Percentiles rank a stretch among this genome's conserved stretches.
phyloP scores from a whole-genome alignment of 2,329 filamentous ascomycete species.

The Thielaviopsis cerberus region DNA sequence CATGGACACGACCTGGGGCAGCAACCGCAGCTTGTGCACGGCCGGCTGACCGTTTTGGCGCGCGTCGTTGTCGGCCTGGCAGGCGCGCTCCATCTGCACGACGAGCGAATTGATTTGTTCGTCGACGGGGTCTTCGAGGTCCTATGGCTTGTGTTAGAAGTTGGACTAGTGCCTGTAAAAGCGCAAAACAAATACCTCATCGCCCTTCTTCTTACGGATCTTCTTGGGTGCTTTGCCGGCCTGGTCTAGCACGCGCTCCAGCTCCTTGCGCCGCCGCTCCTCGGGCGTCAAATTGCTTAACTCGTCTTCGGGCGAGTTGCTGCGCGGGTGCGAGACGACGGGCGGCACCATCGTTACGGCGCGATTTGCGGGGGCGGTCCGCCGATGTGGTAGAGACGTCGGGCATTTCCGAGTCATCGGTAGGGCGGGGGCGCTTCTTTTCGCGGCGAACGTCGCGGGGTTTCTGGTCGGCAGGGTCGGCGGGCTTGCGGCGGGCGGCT shows the following conservation, averaged over 20 bases:
- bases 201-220: slow-evolving; percentile 54
- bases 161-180: too few relatives aligned
- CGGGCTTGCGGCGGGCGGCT: slow-evolving; percentile 45
- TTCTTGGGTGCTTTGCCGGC: slow-evolving; percentile 58
- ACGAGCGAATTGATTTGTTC: slow-evolving; percentile 78
- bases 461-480: slow-evolving; percentile 48
- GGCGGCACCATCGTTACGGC: slow-evolving; percentile 27
- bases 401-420: slow-evolving; percentile 30
- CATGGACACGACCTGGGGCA: slow-evolving; percentile 74
- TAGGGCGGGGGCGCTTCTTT: slow-evolving; percentile 38
- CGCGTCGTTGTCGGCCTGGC: slow-evolving; percentile 66
- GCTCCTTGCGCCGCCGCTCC: slow-evolving; percentile 63
- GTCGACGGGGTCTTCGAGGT: slow-evolving; percentile 78
- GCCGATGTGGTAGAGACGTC: not conserved
- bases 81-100: slow-evolving; percentile 75
- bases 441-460: slow-evolving; percentile 55
- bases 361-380: slow-evolving; percentile 28
- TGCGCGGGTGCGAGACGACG: slow-evolving; percentile 25
- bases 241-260: slow-evolving; percentile 74
- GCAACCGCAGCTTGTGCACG: slow-evolving; percentile 79
- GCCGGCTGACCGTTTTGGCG: slow-evolving; percentile 66
- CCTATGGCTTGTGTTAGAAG: slow-evolving; percentile 29
- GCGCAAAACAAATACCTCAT: slow-evolving; percentile 8
- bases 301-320: slow-evolving; percentile 37
- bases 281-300: slow-evolving; percentile 69